Percentiles rank a stretch among this genome's conserved stretches.
These are phyloP conservation scores for Aspergillus sp. DNA, from an alignment of 2,329 filamentous ascomycete genomes.

Conservation along the genomic window DNA sequence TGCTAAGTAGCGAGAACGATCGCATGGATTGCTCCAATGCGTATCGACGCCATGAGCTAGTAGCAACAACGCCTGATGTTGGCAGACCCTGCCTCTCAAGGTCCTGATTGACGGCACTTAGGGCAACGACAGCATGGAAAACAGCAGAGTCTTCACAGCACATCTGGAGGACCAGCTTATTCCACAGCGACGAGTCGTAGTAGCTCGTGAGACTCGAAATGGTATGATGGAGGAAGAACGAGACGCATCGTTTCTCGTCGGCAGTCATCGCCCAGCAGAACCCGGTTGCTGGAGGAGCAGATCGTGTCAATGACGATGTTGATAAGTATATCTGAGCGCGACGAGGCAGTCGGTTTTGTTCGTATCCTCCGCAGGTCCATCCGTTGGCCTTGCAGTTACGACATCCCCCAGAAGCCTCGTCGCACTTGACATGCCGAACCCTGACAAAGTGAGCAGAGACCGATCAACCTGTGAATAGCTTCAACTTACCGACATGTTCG, in stretches of 20 bases:
- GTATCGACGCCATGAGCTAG: constrained; percentile 4
- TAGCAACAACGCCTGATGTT: background rate
- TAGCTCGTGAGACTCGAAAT: constrained; percentile 14
- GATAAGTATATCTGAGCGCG: background rate
- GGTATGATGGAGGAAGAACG: constrained; percentile 19
- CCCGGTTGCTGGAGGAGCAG: background rate
- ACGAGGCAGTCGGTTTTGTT: constrained; percentile 12
- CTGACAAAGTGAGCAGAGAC: background rate
- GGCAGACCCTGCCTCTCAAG: background rate
- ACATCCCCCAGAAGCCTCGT: constrained; percentile 36
- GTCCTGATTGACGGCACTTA: constrained; percentile 8
- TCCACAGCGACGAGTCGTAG: constrained; percentile 17
- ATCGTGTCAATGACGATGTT: background rate
- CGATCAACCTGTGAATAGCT: background rate
- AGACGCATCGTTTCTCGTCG: constrained; percentile 21
- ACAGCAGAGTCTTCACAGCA: constrained; percentile 7
- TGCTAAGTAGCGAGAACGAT: background rate
- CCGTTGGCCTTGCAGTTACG: constrained; percentile 36
- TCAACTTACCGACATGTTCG: constrained; percentile 8
- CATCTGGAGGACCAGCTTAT: background rate
- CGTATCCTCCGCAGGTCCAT: constrained; percentile 38
- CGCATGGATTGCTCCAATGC: constrained; percentile 7
- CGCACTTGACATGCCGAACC: constrained; percentile 21
- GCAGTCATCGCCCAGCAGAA: constrained; percentile 11
- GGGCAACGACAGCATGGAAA: constrained; percentile 5